These are phyloP conservation scores for Parasitella parasitica DNA, from an alignment of 371 early-diverging fungal genomes.

Conservation along the genomic window DNA sequence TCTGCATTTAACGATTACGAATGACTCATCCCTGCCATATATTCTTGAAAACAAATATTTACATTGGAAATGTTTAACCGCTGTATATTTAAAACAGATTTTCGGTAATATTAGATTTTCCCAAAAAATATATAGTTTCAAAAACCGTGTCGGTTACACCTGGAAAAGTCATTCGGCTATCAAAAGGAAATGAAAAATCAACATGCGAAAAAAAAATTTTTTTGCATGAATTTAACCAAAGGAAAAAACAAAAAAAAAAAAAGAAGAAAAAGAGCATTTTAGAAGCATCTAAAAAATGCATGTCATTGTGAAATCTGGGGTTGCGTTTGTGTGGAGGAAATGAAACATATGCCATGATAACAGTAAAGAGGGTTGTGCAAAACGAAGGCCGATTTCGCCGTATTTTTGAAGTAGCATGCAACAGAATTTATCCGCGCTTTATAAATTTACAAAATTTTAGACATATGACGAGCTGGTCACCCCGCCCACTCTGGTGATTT, in stretches of 20 bases:
- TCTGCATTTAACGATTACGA: too few relatives aligned
- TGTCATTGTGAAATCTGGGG: background rate
- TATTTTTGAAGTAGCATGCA: background rate
- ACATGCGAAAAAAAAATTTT: background rate
- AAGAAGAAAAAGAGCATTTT: background rate
- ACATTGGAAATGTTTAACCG: slow-evolving; percentile 1
- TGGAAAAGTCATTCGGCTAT: background rate
- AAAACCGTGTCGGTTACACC: slow-evolving; percentile 1
- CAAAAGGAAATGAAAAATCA: background rate
- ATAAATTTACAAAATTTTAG: background rate
- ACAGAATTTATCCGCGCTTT: slow-evolving; percentile 1
- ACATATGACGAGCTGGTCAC: too few relatives aligned
- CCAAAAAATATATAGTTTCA: background rate
- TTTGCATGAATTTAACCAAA: background rate
- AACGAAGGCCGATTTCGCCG: background rate
- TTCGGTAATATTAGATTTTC: slow-evolving; percentile 12
- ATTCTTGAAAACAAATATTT: background rate
- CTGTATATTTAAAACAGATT: background rate
- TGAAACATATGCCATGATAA: background rate
- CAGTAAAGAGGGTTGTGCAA: background rate
- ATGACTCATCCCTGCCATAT: background rate
- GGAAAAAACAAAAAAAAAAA: background rate
- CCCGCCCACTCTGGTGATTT: too few relatives aligned
- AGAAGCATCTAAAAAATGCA: too few relatives aligned
- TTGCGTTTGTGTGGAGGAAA: background rate